A percentile compares a stretch with the other conserved stretches of the same genome.
Conservation (phyloP, 495 filamentous ascomycete genomes). For the Aspergillus panamensis region DNA sequence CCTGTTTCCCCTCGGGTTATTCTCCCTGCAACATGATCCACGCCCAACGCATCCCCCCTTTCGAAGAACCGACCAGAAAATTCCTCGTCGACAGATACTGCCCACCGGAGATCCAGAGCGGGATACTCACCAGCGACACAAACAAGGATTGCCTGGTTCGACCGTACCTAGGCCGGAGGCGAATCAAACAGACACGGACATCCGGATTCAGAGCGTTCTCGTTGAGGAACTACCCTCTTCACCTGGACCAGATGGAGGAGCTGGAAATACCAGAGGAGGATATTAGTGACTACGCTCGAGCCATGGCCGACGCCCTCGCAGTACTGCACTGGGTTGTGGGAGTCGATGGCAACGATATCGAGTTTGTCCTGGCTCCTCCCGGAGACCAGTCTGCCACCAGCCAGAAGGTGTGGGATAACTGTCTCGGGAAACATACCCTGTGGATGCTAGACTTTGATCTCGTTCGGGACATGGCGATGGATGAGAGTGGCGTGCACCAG, state of each 20-base stretch:
- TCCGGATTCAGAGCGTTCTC: slow-evolving; percentile 27
- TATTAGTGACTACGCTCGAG: slow-evolving; percentile 23
- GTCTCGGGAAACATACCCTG: slow-evolving; percentile 22
- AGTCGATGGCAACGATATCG: slow-evolving; percentile 48
- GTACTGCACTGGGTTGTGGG: slow-evolving; percentile 41
- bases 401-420: slow-evolving; percentile 5
- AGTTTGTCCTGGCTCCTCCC: slow-evolving; percentile 44
- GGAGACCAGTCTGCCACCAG: background rate
- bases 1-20: slow-evolving; percentile 28
- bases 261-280: slow-evolving; percentile 26
- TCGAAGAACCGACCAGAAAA: slow-evolving; percentile 24
- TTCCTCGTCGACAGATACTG: slow-evolving; percentile 35
- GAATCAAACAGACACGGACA: background rate
- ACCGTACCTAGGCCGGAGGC: slow-evolving; percentile 43
- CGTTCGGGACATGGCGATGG: slow-evolving; percentile 32
- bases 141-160: slow-evolving; percentile 45
- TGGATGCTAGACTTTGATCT: slow-evolving; percentile 51
- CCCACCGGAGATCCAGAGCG: slow-evolving; percentile 15
- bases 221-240: slow-evolving; percentile 47
- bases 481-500: slow-evolving; percentile 28
- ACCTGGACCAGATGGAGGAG: slow-evolving; percentile 46
- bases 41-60: slow-evolving; percentile 40
- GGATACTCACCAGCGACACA: slow-evolving; percentile 27
- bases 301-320: slow-evolving; percentile 46
- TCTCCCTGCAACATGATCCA: slow-evolving; percentile 37